Base-by-base conservation (phyloP, 163 green algal genomes). In the Chlorella variabilis region DNA sequence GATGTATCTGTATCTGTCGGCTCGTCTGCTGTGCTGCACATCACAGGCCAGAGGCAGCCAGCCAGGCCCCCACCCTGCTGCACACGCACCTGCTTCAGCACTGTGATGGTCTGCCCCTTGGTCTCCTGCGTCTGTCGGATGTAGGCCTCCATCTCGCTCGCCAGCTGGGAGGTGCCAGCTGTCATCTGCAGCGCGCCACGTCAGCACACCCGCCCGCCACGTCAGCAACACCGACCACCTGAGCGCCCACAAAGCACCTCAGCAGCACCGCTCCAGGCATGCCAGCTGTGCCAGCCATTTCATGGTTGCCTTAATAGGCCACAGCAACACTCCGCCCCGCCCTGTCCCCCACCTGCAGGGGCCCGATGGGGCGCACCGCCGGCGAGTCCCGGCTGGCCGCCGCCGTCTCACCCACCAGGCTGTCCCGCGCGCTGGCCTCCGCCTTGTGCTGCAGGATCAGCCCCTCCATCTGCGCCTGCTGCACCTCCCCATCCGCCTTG, bases 61-160 rank as follows among this genome's bases (percentile, higher is more conserved):
- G 15, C 45, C 45, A 11, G 11, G 45, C n/a, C n/a, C n/a, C n/a
- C n/a, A n/a, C n/a, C n/a, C n/a, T n/a, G n/a, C n/a, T n/a, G n/a
- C n/a, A n/a, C n/a, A n/a, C n/a, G n/a, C n/a, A n/a, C 76, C 86
- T 96, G 92, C 70, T 91, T 90, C 31, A 95, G 83, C 23, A 92
- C 77, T 2, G 80, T 91, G 58, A 95, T 78, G 36, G 90, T 62
- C 15, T 45, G 45, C 3, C 87, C 85, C 51, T 71, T 45, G 31
- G 73, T 85, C 41, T 77, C 80, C 29, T 82, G 65, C 21, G 85
- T 89, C 36, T 83, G 45, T 42, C 73, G 79, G 25, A 94, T 91
- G 74, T 84, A 88, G 0, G 23, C 18, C 58, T 92, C 87, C 71
- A 94, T 75, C 27, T 89, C 79, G 15, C 81, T 51, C 0, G 85